Evolutionary conservation across 1,139 yeast genomes (phyloP).

Genomic region (Hyphopichia buzzinii): DNA sequence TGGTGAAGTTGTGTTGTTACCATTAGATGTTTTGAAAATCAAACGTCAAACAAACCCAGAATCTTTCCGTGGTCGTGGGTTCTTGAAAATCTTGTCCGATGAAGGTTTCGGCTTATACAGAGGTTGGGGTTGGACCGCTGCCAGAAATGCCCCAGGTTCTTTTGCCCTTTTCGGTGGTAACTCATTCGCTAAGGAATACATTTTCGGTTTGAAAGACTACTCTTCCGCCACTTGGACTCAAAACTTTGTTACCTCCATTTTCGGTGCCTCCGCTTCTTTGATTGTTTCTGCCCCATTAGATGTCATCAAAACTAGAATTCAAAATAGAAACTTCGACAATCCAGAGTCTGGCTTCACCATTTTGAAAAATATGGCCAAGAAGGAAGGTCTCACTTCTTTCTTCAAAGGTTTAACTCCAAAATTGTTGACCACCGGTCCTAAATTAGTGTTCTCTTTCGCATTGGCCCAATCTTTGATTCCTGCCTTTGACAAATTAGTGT

Average conservation of each 20-base stretch:
- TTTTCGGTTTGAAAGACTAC: constrained; percentile 83
- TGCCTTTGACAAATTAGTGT: constrained; percentile 74
- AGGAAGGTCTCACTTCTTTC: constrained; percentile 87
- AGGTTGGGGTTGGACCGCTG: constrained; percentile 99
- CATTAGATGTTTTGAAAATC: constrained; percentile 93
- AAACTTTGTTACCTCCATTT: constrained; percentile 92
- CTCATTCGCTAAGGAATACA: constrained; percentile 96
- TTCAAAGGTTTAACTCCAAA: constrained; percentile 98
- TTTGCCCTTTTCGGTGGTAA: constrained; percentile 98
- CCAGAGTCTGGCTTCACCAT: constrained; percentile 93
- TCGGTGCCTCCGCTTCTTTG: constrained; percentile 96
- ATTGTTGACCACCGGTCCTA: constrained; percentile 96
- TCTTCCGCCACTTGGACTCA: constrained; percentile 91
- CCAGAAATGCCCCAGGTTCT: constrained; percentile 98
- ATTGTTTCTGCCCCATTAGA: constrained; percentile 97
- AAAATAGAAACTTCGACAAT: constrained; percentile 91
- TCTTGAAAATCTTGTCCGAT: constrained; percentile 76
- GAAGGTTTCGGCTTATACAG: constrained; percentile 94
- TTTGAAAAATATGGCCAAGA: constrained; percentile 86
- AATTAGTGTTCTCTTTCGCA: constrained; percentile 94
- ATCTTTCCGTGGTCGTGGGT: constrained; percentile 96
- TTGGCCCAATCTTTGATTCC: constrained; percentile 96
- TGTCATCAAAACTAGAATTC: constrained; percentile 97
- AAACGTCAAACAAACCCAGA: constrained; percentile 99
- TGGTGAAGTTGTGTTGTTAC: constrained; percentile 94